phyloP scores from a whole-genome alignment of 2,329 filamentous ascomycete species.

The Didymella lethalis region DNA sequence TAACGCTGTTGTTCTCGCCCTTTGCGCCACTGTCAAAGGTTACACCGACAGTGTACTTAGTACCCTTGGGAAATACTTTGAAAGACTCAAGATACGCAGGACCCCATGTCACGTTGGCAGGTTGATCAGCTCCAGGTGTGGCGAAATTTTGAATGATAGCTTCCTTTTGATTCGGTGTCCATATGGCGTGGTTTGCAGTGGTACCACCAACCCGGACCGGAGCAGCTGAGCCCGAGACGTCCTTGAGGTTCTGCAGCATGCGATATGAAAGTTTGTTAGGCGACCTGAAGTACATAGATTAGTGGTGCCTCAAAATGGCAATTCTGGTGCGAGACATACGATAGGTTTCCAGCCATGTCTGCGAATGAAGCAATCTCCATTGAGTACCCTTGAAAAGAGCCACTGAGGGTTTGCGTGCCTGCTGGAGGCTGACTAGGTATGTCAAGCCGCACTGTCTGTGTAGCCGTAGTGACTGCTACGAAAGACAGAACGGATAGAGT shows the following conservation, averaged over 20 bases:
- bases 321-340: constrained; percentile 6
- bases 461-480: constrained; percentile 1
- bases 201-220: constrained; percentile 29
- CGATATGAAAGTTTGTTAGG: constrained; percentile 29
- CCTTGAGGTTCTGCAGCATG: constrained; percentile 31
- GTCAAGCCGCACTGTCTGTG: constrained; percentile 2
- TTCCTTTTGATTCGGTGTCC: constrained; percentile 21
- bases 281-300: constrained; percentile 7
- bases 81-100: constrained; percentile 31
- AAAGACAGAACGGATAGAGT: constrained; percentile 1
- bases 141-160: constrained; percentile 31
- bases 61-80: constrained; percentile 31
- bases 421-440: constrained; percentile 20
- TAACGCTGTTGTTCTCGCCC: constrained; percentile 23
- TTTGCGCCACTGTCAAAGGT: constrained; percentile 26
- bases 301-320: background rate
- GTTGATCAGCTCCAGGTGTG: constrained; percentile 29
- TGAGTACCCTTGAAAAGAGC: constrained; percentile 27
- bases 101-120: constrained; percentile 26
- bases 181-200: constrained; percentile 28
- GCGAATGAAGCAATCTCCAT: constrained; percentile 29
- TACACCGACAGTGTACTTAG: constrained; percentile 31
- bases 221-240: constrained; percentile 22
- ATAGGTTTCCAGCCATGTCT: constrained; percentile 24
- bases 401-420: constrained; percentile 21